Conservation (phyloP, 1,139 yeast species). For the Protomyces pachydermus region DNA sequence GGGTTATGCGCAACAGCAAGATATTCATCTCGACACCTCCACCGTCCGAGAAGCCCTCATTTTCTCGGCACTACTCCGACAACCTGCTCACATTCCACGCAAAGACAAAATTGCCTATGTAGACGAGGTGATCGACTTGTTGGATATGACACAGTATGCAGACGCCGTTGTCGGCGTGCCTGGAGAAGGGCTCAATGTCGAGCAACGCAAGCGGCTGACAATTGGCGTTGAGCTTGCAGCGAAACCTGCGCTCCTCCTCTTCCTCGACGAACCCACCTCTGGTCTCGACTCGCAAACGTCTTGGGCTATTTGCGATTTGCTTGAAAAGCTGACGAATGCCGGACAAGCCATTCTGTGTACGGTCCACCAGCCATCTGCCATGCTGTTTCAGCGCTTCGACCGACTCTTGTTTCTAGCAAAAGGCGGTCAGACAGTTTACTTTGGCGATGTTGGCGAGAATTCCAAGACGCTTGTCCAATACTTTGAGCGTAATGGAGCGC, state of each 20-base stretch:
- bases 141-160: conserved; percentile 69
- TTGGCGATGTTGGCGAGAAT: conserved; percentile 69
- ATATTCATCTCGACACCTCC: conserved; percentile 65
- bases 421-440: conserved; percentile 76
- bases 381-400: conserved; percentile 70
- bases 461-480: conserved; percentile 58
- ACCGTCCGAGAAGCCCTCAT: conserved; percentile 74
- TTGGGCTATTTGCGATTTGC: conserved; percentile 73
- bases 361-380: conserved; percentile 79
- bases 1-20: conserved; percentile 82
- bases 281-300: conserved; percentile 92
- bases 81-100: conserved; percentile 51
- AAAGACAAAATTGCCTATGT: conserved; percentile 65
- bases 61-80: conserved; percentile 71
- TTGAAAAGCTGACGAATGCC: conserved; percentile 66
- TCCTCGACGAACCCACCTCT: conserved; percentile 89
- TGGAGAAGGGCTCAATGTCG: conserved; percentile 68
- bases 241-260: conserved; percentile 71
- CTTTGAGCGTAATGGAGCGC: conserved; percentile 65
- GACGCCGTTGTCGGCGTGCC: conserved; percentile 81
- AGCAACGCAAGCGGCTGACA: conserved; percentile 78
- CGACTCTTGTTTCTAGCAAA: conserved; percentile 63
- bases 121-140: conserved; percentile 60
- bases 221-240: conserved; percentile 87
- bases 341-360: conserved; percentile 84